phyloP scores from a whole-genome alignment of 2,329 filamentous ascomycete genomes.

The Hypoxylon sp. region DNA sequence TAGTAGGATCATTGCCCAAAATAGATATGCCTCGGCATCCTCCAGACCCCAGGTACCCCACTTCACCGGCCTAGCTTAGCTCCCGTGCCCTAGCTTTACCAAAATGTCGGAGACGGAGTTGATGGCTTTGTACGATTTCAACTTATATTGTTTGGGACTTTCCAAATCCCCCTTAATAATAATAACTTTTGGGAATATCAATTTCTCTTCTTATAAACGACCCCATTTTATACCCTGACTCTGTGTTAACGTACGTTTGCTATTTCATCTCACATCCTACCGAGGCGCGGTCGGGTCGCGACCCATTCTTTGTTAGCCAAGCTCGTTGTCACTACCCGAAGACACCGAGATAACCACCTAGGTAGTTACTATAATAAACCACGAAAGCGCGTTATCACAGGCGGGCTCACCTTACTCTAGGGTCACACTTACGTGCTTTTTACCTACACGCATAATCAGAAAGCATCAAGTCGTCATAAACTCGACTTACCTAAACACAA shows the following conservation, averaged over 20 bases:
- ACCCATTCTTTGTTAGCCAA: not conserved
- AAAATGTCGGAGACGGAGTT: constrained; percentile 5
- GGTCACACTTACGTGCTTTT: not conserved
- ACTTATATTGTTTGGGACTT: not conserved
- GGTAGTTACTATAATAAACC: not conserved
- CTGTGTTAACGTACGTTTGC: not conserved
- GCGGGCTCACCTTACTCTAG: not conserved
- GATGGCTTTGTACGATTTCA: not conserved
- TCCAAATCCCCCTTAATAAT: not conserved
- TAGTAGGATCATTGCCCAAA: constrained; percentile 17
- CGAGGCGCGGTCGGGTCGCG: constrained; percentile 1
- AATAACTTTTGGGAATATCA: not conserved
- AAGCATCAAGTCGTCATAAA: no score
- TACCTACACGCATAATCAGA: not conserved
- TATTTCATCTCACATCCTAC: not conserved
- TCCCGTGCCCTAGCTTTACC: constrained; percentile 15
- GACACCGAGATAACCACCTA: not conserved
- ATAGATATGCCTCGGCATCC: constrained; percentile 50
- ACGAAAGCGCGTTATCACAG: not conserved
- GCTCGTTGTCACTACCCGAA: not conserved
- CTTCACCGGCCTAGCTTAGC: constrained; percentile 24
- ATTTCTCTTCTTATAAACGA: not conserved
- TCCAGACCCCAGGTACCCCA: constrained; percentile 46
- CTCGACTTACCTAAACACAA: not conserved
- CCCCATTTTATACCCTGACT: not conserved